Percentiles rank a stretch among this genome's conserved stretches.
These are phyloP conservation scores for Lepidium sativum DNA, from an alignment of 345 rosid genomes.

Conservation along the genomic window DNA sequence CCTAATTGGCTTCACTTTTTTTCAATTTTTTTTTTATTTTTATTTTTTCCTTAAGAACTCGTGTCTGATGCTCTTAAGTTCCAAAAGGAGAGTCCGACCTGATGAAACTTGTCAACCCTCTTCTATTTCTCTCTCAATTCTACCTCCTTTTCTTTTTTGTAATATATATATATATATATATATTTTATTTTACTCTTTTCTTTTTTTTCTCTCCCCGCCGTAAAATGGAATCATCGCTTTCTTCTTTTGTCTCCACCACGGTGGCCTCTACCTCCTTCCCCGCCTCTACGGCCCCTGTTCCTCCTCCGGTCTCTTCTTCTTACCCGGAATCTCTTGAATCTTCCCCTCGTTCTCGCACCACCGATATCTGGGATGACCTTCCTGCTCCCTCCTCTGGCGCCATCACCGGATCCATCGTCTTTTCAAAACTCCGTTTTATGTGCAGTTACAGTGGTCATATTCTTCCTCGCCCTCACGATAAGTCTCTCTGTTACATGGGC, in stretches of 20 bases:
- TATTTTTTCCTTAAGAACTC: too few relatives aligned
- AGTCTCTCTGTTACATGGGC: slow-evolving; percentile 75
- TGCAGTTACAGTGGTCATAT: slow-evolving; percentile 90
- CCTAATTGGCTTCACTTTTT: too few relatives aligned
- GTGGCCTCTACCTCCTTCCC: too few relatives aligned
- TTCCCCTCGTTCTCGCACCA: slow-evolving; percentile 79
- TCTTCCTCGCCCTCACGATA: slow-evolving; percentile 87
- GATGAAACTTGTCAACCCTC: too few relatives aligned
- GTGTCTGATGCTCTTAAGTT: too few relatives aligned
- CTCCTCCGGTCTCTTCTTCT: slow-evolving; percentile 2
- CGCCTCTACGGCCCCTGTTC: slow-evolving; percentile 9
- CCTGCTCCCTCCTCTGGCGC: slow-evolving; percentile 20
- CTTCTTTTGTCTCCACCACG: slow-evolving; percentile 17
- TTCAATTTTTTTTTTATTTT: too few relatives aligned
- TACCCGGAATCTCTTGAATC: slow-evolving; percentile 60
- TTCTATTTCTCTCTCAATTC: background rate
- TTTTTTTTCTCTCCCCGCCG: background rate
- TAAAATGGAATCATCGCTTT: slow-evolving; percentile 25
- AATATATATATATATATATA: too few relatives aligned
- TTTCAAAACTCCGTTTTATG: slow-evolving; percentile 80
- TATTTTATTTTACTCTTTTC: background rate
- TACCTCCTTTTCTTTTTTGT: too few relatives aligned
- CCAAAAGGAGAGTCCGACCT: too few relatives aligned
- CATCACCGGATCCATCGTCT: slow-evolving; percentile 19
- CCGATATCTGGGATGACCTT: slow-evolving; percentile 61